Evolutionary conservation across 2,329 filamentous ascomycete genomes (phyloP), one percentile per base, ranked within the genome.

Genomic region (Curvularia spicifera): DNA sequence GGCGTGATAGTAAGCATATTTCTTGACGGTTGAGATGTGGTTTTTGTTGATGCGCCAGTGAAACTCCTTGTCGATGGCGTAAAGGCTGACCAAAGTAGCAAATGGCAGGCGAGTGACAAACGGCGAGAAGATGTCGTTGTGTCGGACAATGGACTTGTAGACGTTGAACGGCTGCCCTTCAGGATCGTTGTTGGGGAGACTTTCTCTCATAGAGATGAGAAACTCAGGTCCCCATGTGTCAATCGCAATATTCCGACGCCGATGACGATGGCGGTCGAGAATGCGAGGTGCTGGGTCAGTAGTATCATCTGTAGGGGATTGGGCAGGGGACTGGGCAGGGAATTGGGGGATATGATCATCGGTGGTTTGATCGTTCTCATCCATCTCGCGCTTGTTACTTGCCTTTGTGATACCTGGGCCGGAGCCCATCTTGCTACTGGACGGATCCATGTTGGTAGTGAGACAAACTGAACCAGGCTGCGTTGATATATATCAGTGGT

Each of bases 1-100:
- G 1, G 85, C 85, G 67, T 83, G 82, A 53, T 78, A 69, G 1
- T 74, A 73, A 1, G 87, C 83, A 76, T 86, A 86, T 18, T 81
- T 75, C 39, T 83, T 78, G 51, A 91, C 81, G 56, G 85, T 61
- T 0, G 63, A 83, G 37, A 84, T 84, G 8, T 82, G 82, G 71
- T 88, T 82, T 64, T 88, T 81, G 51, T 73, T 74, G 47, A 77
- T 59, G 40, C 72, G 68, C 59, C 70, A 76, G 66, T 78, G 75
- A 56, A 78, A 78, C 43, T 74, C 70, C 33, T 78, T 78, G 64
- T 75, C 73, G 61, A 78, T 76, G 57, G 72, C 67, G 64, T 77
- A 78, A 29, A 78, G 69, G 43, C 69, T 50, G 43, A 72, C 48
- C 22, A 78, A 58, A 5, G 61, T 45, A 0, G 53, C 5, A n/a